These are phyloP conservation scores for Aspergillus sojae DNA, from an alignment of 2,329 filamentous ascomycete genomes.

Conservation along the genomic window DNA sequence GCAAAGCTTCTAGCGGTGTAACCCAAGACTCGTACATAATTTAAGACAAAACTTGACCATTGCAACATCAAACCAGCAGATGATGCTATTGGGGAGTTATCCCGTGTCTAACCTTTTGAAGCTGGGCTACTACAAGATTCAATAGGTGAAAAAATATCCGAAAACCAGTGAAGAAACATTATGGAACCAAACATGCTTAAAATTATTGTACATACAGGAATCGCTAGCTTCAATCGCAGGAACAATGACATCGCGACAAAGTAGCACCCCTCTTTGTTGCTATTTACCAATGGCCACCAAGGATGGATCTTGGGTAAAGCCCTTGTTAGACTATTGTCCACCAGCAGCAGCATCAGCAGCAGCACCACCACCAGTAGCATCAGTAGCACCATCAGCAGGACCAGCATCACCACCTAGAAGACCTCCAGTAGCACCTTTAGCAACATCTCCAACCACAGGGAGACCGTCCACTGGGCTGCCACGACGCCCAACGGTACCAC, in stretches of 20 bases:
- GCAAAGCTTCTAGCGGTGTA: conserved; percentile 8
- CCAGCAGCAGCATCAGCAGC: no score
- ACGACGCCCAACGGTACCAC: no score
- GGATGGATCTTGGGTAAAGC: neutral
- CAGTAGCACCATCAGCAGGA: no score
- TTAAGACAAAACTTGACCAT: neutral
- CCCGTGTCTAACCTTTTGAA: neutral
- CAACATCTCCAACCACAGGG: no score
- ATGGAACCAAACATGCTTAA: no score
- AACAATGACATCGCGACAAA: neutral
- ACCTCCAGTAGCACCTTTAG: no score
- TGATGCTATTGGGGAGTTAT: neutral
- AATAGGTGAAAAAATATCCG: neutral
- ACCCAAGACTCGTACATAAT: conserved; percentile 12
- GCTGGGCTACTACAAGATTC: no score
- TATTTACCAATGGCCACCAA: neutral
- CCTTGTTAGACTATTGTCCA: neutral
- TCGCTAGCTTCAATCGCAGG: neutral
- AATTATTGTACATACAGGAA: neutral
- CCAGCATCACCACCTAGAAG: no score
- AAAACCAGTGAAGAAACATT: neutral
- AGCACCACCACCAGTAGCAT: no score
- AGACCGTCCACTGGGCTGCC: no score
- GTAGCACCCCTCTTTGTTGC: neutral
- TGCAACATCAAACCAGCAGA: neutral